Percentiles rank a stretch among this genome's conserved stretches.
Conservation (phyloP, 2,329 filamentous ascomycete genomes). For the Mycosphaerella sp. region DNA sequence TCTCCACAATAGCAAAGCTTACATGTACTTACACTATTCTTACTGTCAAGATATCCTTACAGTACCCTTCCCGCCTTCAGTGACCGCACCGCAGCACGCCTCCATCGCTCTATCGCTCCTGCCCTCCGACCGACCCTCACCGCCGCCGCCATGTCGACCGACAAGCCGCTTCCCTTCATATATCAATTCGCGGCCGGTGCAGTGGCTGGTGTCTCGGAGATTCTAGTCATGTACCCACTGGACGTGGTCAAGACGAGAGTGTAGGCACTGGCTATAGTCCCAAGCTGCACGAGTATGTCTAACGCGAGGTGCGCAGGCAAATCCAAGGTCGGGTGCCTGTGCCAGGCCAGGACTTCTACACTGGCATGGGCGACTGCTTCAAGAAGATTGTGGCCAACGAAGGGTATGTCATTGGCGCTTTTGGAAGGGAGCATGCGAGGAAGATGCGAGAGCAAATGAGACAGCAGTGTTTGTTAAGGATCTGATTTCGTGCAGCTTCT, state of each 20-base stretch:
- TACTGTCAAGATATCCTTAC: too few relatives aligned
- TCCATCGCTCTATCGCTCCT: neutral
- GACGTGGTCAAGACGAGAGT: constrained; percentile 98
- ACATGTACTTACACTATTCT: too few relatives aligned
- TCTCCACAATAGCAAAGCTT: too few relatives aligned
- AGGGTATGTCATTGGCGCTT: constrained; percentile 53
- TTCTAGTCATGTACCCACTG: constrained; percentile 75
- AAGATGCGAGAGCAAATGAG: neutral
- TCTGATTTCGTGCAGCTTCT: constrained; percentile 52
- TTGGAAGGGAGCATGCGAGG: neutral
- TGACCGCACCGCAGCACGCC: neutral
- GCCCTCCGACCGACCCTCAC: neutral
- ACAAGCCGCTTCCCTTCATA: constrained; percentile 78
- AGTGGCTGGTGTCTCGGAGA: constrained; percentile 91
- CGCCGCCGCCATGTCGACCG: constrained; percentile 39
- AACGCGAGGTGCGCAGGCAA: constrained; percentile 27
- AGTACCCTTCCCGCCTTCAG: neutral
- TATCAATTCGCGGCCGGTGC: constrained; percentile 98
- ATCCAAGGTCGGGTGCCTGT: constrained; percentile 55
- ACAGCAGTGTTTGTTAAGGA: neutral
- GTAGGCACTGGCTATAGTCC: constrained; percentile 48
- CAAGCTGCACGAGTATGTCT: neutral
- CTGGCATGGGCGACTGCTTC: constrained; percentile 97
- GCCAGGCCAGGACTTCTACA: constrained; percentile 76
- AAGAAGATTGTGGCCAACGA: constrained; percentile 93